Conservation (phyloP, 805 yeast genomes). For the Teunomyces panamensis region DNA sequence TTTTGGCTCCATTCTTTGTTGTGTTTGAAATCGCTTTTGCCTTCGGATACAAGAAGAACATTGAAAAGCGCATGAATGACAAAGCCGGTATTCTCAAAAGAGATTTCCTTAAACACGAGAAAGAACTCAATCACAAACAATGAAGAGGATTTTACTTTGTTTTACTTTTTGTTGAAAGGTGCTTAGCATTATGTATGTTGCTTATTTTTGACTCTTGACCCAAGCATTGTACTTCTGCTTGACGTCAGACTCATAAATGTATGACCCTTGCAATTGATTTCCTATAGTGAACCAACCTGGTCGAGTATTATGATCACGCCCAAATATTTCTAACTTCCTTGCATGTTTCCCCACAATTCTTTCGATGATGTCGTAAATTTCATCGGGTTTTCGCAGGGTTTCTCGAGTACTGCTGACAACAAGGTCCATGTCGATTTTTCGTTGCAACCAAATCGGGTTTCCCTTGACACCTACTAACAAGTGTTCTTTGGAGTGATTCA, state of each 20-base stretch:
- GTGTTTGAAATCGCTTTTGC: conserved; percentile 70
- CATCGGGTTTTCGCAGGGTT: conserved; percentile 89
- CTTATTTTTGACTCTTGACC: not conserved
- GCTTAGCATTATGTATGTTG: not conserved
- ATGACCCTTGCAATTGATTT: conserved; percentile 64
- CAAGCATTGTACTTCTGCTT: conserved; percentile 35
- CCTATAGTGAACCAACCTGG: conserved; percentile 91
- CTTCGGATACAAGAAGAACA: conserved; percentile 57
- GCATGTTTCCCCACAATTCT: conserved; percentile 75
- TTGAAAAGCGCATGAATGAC: conserved; percentile 49
- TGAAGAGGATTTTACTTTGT: not conserved
- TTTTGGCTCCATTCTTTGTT: conserved; percentile 89
- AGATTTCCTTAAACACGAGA: conserved; percentile 24
- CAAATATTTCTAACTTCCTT: conserved; percentile 84
- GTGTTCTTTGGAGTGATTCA: conserved; percentile 93
- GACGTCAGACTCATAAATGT: conserved; percentile 59
- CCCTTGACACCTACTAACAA: conserved; percentile 84
- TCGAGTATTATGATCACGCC: conserved; percentile 79
- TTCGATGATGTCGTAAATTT: conserved; percentile 79
- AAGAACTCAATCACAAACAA: conserved; percentile 6
- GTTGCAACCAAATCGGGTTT: conserved; percentile 65
- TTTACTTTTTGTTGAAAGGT: not conserved
- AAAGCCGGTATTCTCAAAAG: conserved; percentile 40
- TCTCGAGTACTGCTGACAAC: conserved; percentile 84
- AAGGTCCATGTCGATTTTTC: conserved; percentile 67